Evolutionary conservation across 2,329 filamentous ascomycete species (phyloP), one percentile per base, ranked within the genome.

Genomic region (Seiridium cupressi): DNA sequence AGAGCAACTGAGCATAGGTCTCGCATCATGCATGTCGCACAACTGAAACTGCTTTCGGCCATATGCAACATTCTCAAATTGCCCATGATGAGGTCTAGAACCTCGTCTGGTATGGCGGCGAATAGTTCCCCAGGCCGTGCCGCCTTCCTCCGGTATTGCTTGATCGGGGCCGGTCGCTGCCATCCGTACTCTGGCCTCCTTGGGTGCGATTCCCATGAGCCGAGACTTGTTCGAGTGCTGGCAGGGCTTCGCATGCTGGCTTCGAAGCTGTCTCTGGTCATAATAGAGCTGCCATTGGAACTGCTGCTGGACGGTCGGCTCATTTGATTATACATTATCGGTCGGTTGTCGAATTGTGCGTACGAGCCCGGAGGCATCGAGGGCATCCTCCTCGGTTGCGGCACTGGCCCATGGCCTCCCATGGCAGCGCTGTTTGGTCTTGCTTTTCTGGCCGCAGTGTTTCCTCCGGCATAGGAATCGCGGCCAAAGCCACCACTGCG

Each of bases 11-110:
- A 79, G 64, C 80, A 83, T 36, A 82, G 72, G 65, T 89, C 85
- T 54, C 86, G 78, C 83, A 87, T 86, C 82, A 84, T 87, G 70
- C 86, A 89, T 18, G 86, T 88, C 13, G 84, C 79, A 68, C 86
- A 89, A 70, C 84, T 86, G 40, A 73, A 72, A 63, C 79, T 82
- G 3, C 73, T 73, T 11, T 72, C 67, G 5, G 70, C 72, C 10
- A 87, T 68, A 67, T 89, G 86, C 11, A 79, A 69, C 44, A 76
- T 73, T 67, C 79, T 83, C 18, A 89, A 72, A 58, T 82, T 78
- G 44, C 77, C 77, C 40, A 88, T 67, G n/a, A 88, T 82, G 40
- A 84, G 72, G 56, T 81, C 77, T 51, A 89, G 70, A 2, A 89
- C 82, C 66, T 87, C 84, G n/a, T 80, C 79, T 0, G 86, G 85